Conservation (phyloP, 2,329 filamentous ascomycete species). For the Penicillium sp. region DNA sequence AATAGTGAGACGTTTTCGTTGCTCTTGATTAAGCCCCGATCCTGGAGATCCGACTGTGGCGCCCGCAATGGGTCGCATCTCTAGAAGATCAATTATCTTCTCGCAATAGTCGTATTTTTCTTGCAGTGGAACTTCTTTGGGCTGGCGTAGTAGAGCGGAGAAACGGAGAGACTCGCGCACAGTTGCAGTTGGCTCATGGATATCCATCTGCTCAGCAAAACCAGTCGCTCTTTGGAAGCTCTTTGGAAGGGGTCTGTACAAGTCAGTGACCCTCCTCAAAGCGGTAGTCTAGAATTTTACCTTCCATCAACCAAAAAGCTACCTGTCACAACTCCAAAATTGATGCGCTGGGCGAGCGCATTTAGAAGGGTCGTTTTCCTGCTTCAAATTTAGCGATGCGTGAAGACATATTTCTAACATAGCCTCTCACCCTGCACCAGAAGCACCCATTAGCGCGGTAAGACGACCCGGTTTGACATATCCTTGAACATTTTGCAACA, state of each 20-base stretch:
- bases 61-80: conserved; percentile 68
- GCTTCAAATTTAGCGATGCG: neutral
- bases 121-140: conserved; percentile 55
- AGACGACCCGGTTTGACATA: conserved; percentile 77
- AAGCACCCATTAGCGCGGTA: conserved; percentile 79
- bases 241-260: conserved; percentile 40
- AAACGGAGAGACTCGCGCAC: conserved; percentile 68
- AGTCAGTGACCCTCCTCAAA: conserved; percentile 4
- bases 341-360: conserved; percentile 48
- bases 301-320: conserved; percentile 49
- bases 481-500: conserved; percentile 66
- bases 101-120: conserved; percentile 72
- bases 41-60: conserved; percentile 64
- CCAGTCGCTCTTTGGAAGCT: conserved; percentile 58
- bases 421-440: conserved; percentile 52
- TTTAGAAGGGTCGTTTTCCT: conserved; percentile 54
- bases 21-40: conserved; percentile 64
- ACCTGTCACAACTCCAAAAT: conserved; percentile 48
- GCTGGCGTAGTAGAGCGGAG: conserved; percentile 65
- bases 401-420: no score
- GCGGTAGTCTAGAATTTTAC: conserved; percentile 22
- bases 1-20: conserved; percentile 68
- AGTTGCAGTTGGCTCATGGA: conserved; percentile 67
- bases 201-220: conserved; percentile 65
- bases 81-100: conserved; percentile 67